phyloP scores from a whole-genome alignment of 1,284 basidiomycete genomes.

The Ganoderma leucocontextum region DNA sequence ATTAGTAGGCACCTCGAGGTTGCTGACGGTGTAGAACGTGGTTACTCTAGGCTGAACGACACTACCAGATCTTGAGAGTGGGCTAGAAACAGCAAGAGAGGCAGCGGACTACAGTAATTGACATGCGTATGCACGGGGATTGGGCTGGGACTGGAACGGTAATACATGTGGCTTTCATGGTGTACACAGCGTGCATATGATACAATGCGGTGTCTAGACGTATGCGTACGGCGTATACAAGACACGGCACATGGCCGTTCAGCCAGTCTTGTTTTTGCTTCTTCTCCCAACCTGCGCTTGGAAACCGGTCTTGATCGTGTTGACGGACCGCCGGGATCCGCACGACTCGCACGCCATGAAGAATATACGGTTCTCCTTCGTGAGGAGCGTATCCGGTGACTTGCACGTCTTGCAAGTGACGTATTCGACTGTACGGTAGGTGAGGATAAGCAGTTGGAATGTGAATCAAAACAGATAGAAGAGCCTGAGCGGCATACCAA shows the following conservation, averaged over 20 bases:
- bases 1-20: neutral
- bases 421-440: conserved; percentile 82
- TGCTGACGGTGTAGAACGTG: neutral
- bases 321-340: conserved; percentile 91
- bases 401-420: conserved; percentile 99
- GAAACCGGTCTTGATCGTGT: conserved; percentile 98
- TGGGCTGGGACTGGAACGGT: neutral
- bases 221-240: conserved; percentile 20
- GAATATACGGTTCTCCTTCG: conserved; percentile 99
- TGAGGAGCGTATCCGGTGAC: conserved; percentile 95
- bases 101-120: neutral
- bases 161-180: conserved; percentile 26
- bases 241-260: conserved; percentile 14
- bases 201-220: conserved; percentile 23
- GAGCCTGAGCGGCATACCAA: conserved; percentile 65
- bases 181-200: conserved; percentile 32
- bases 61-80: neutral
- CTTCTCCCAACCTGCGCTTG: conserved; percentile 94
- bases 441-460: neutral
- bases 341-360: conserved; percentile 98
- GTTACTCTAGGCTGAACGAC: neutral
- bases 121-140: neutral
- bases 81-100: no score
- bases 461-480: neutral
- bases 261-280: conserved; percentile 73